Evolutionary conservation across 768 basidiomycete genomes (phyloP).

Genomic region (Boletus rex-veris): DNA sequence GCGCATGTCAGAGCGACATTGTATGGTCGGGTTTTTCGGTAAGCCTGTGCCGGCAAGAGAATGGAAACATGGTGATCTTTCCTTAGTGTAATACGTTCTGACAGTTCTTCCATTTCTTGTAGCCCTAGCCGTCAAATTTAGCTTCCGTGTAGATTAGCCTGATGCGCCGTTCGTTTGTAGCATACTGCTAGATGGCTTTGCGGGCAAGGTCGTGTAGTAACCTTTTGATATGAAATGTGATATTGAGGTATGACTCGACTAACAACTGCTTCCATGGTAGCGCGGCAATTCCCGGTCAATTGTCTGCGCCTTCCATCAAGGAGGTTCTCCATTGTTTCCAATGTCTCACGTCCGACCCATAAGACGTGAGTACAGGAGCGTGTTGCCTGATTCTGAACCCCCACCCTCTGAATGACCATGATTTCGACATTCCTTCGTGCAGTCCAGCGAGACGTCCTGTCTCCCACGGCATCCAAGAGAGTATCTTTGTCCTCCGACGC

Average conservation of each 20-base stretch:
- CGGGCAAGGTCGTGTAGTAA: neutral
- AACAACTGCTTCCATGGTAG: neutral
- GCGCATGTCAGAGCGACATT: neutral
- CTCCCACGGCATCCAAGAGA: neutral
- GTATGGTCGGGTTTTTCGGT: neutral
- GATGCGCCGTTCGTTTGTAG: constrained; percentile 6
- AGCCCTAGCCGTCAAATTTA: constrained; percentile 15
- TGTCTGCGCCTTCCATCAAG: neutral
- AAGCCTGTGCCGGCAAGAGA: neutral
- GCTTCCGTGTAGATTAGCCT: constrained; percentile 1
- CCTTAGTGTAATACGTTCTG: neutral
- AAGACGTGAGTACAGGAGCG: neutral
- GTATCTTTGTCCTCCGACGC: neutral
- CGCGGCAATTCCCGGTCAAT: constrained; percentile 1
- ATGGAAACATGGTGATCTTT: constrained; percentile 26
- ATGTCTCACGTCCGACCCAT: neutral
- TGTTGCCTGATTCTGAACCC: constrained; percentile 9
- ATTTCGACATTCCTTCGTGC: neutral
- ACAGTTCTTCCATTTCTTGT: constrained; percentile 10
- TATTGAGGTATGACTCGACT: neutral
- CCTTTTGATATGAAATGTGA: no score
- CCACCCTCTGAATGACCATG: constrained; percentile 7
- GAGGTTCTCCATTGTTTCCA: neutral
- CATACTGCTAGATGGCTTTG: constrained; percentile 1
- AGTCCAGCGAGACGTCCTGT: neutral